phyloP scores from a whole-genome alignment of 179 eudicot species.

The Nepenthes alata region DNA sequence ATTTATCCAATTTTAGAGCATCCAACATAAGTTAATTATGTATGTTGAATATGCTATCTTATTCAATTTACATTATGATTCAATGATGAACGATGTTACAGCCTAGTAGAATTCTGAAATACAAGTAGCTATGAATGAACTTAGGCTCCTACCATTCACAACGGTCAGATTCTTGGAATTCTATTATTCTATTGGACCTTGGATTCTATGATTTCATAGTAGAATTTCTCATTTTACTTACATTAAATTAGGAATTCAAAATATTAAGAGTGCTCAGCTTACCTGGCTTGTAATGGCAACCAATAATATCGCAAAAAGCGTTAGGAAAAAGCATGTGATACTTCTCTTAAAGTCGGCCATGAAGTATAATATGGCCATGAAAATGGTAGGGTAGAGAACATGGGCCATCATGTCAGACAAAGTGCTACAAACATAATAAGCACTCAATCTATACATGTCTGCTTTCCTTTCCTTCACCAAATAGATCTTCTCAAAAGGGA shows the following conservation, averaged over 20 bases:
- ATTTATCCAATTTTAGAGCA: too few species aligned
- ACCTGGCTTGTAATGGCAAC: conserved; percentile 85
- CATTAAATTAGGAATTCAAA: too few species aligned
- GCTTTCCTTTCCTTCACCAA: conserved; percentile 96
- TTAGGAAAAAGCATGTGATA: conserved; percentile 50
- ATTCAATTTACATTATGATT: too few species aligned
- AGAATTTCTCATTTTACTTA: too few species aligned
- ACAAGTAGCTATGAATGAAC: not conserved
- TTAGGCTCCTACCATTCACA: not conserved
- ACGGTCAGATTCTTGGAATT: too few species aligned
- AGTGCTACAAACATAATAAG: conserved; percentile 85
- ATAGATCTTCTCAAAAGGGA: conserved; percentile 85
- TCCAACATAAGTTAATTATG: too few species aligned
- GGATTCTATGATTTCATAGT: too few species aligned
- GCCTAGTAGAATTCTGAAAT: too few species aligned
- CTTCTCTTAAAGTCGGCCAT: conserved; percentile 90
- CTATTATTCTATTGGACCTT: too few species aligned
- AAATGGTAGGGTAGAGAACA: conserved; percentile 58
- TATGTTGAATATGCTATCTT: too few species aligned
- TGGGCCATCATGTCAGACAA: conserved; percentile 93
- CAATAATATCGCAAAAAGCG: conserved; percentile 48
- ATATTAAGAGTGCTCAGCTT: conserved; percentile 9
- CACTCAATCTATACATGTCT: conserved; percentile 94
- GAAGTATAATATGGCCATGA: conserved; percentile 82
- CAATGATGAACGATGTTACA: too few species aligned